phyloP scores from a whole-genome alignment of 805 yeast species.

The Yamadazyma endophytica region DNA sequence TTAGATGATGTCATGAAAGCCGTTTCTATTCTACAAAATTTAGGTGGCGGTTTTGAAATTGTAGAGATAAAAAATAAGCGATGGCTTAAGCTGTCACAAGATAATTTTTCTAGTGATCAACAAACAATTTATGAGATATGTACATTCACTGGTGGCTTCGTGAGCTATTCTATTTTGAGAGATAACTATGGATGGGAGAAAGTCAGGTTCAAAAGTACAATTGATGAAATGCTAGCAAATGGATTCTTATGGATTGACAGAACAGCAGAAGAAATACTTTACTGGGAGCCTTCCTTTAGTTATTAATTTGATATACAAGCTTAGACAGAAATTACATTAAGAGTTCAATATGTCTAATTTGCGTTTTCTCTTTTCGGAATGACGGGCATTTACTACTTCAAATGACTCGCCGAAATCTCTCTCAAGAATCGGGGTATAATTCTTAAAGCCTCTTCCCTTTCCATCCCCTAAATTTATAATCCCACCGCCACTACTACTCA shows the following conservation, averaged over 20 bases:
- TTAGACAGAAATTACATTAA: too few relatives aligned
- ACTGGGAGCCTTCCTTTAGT: conserved; percentile 54
- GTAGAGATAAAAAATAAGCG: conserved; percentile 53
- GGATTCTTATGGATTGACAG: conserved; percentile 87
- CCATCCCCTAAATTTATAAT: conserved; percentile 76
- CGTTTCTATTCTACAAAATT: conserved; percentile 43
- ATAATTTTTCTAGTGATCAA: conserved; percentile 52
- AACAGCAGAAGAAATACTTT: conserved; percentile 23
- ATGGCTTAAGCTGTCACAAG: conserved; percentile 40
- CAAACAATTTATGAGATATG: conserved; percentile 69
- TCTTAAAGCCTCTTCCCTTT: conserved; percentile 51
- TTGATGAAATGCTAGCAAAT: conserved; percentile 74
- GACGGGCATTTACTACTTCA: conserved; percentile 66
- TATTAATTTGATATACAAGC: too few relatives aligned
- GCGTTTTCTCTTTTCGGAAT: conserved; percentile 36
- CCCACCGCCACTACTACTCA: conserved; percentile 15
- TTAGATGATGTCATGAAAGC: conserved; percentile 56
- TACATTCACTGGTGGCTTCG: conserved; percentile 68
- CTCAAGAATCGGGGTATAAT: conserved; percentile 53
- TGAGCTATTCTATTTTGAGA: conserved; percentile 54
- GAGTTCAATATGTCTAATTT: too few relatives aligned
- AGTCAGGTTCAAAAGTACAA: conserved; percentile 54
- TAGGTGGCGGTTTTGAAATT: conserved; percentile 72
- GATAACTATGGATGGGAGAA: conserved; percentile 78
- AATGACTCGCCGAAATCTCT: conserved; percentile 60